Percentiles rank a stretch among this genome's conserved stretches.
Evolutionary conservation across 768 basidiomycete species (phyloP).

Genomic region (Suillus paluster): DNA sequence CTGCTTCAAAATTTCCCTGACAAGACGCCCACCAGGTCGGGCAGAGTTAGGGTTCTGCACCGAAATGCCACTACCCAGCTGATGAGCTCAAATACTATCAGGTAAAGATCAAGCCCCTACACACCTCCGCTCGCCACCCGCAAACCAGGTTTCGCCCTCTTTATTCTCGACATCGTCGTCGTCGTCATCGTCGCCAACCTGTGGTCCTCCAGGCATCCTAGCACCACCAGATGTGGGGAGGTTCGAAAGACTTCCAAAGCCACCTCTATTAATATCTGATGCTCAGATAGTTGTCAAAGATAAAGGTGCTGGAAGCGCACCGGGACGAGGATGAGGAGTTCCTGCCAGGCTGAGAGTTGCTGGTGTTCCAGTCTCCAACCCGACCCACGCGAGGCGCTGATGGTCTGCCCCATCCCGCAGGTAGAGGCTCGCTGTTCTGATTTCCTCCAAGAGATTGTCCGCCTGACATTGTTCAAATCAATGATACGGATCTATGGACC

Average conservation of each 20-base stretch:
- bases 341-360: conserved; percentile 25
- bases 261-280: conserved; percentile 11
- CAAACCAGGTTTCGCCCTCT: conserved; percentile 76
- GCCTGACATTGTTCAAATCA: conserved; percentile 40
- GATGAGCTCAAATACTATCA: background rate
- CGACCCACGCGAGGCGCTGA: conserved; percentile 51
- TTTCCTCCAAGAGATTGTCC: conserved; percentile 53
- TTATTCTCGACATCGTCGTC: conserved; percentile 27
- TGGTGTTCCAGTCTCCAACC: conserved; percentile 53
- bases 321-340: conserved; percentile 24
- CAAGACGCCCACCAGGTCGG: conserved; percentile 61
- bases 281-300: background rate
- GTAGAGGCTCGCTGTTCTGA: conserved; percentile 48
- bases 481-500: background rate
- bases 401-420: conserved; percentile 49
- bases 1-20: conserved; percentile 74
- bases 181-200: conserved; percentile 46
- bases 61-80: conserved; percentile 71
- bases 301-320: conserved; percentile 13
- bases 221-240: conserved; percentile 24
- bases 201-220: conserved; percentile 29
- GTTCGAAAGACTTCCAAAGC: conserved; percentile 42
- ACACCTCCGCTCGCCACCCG: conserved; percentile 94
- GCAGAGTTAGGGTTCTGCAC: conserved; percentile 79
- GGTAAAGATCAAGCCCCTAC: background rate